These are phyloP conservation scores for Pseudocercospora fuligena DNA, from an alignment of 2,329 filamentous ascomycete genomes.

Conservation along the genomic window DNA sequence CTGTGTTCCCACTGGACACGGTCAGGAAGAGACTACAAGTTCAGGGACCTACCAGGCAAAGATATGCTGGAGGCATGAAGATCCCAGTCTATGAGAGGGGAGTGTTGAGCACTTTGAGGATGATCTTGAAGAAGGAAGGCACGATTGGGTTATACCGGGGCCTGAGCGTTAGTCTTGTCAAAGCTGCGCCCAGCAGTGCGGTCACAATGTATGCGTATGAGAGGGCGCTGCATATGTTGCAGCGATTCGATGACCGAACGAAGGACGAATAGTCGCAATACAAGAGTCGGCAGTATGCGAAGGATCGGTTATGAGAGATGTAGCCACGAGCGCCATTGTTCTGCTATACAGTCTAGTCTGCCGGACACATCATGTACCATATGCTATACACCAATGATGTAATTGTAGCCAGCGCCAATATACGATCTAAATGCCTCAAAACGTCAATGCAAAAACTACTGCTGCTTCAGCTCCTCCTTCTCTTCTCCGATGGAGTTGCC, in stretches of 20 bases:
- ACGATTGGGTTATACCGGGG: slow-evolving; percentile 83
- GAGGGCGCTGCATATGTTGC: slow-evolving; percentile 60
- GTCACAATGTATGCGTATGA: slow-evolving; percentile 97
- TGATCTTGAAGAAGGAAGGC: slow-evolving; percentile 75
- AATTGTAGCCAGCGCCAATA: neutral
- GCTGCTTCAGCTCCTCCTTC: slow-evolving; percentile 25
- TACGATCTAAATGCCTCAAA: neutral
- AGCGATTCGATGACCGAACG: neutral
- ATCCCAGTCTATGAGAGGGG: slow-evolving; percentile 80
- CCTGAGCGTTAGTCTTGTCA: slow-evolving; percentile 84
- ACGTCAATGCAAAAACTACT: slow-evolving; percentile 15
- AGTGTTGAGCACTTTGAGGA: slow-evolving; percentile 67
- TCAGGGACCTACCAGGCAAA: slow-evolving; percentile 80
- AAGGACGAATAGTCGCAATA: neutral
- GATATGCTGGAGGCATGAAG: slow-evolving; percentile 72
- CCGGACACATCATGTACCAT: neutral
- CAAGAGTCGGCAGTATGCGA: neutral
- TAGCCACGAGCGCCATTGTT: neutral
- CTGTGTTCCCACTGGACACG: slow-evolving; percentile 89
- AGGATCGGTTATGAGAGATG: neutral
- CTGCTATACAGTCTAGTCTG: slow-evolving; percentile 7
- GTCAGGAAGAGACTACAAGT: slow-evolving; percentile 93
- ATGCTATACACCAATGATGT: neutral
- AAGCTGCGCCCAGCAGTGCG: slow-evolving; percentile 90
- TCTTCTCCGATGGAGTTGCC: slow-evolving; percentile 27